phyloP scores from a whole-genome alignment of 345 rosid genomes.

The Viola odorata region DNA sequence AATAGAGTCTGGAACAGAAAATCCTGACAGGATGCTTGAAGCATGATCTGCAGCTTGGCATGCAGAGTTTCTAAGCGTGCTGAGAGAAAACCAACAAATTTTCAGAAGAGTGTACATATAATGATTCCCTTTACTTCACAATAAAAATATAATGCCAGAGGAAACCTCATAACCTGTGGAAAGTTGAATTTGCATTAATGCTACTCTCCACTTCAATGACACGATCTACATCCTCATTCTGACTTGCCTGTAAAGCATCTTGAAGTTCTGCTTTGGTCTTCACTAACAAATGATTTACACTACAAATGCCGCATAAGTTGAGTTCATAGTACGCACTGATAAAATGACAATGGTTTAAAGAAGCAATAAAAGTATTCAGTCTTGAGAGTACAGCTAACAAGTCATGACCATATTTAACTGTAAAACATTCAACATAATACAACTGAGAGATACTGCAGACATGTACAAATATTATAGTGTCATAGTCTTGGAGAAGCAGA shows the following conservation, averaged over 20 bases:
- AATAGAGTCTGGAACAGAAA: conserved; percentile 30
- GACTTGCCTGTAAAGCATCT: conserved; percentile 51
- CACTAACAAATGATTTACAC: conserved; percentile 64
- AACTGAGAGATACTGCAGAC: too few relatives aligned
- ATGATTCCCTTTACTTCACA: not conserved
- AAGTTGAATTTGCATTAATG: conserved; percentile 56
- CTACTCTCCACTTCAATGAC: conserved; percentile 83
- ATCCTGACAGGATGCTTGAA: conserved; percentile 35
- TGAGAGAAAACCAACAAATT: conserved; percentile 27
- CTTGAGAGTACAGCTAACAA: not conserved
- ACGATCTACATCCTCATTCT: conserved; percentile 43
- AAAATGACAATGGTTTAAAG: not conserved
- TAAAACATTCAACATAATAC: too few relatives aligned
- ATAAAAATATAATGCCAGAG: not conserved
- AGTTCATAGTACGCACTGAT: too few relatives aligned
- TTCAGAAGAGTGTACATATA: conserved; percentile 29
- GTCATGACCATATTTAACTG: not conserved
- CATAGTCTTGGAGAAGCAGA: not conserved
- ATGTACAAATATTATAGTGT: too few relatives aligned
- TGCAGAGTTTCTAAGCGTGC: conserved; percentile 56
- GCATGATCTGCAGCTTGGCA: conserved; percentile 54
- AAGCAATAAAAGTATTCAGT: not conserved
- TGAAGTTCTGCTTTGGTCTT: conserved; percentile 66
- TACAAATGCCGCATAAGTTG: conserved; percentile 26
- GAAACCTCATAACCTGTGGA: conserved; percentile 57